These are phyloP conservation scores for Aurifilum marmelostoma DNA, from an alignment of 2,329 filamentous ascomycete species.

Conservation along the genomic window DNA sequence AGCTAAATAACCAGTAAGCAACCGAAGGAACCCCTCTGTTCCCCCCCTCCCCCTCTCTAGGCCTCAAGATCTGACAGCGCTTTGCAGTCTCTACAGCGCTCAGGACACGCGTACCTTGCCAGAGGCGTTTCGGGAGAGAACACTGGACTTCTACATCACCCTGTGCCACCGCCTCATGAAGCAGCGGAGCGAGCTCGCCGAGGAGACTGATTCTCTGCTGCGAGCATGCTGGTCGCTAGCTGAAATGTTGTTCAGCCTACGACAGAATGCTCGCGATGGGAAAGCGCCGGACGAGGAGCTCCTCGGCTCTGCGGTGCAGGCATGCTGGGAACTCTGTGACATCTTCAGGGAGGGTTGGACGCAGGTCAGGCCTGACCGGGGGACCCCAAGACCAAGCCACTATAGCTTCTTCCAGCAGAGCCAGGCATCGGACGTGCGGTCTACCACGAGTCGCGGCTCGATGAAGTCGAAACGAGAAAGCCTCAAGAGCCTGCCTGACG, in stretches of 20 bases:
- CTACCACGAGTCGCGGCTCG: slow-evolving; percentile 51
- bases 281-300: slow-evolving; percentile 79
- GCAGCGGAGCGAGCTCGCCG: slow-evolving; percentile 75
- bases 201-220: slow-evolving; percentile 83
- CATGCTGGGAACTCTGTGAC: slow-evolving; percentile 93
- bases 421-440: slow-evolving; percentile 43
- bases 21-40: too few species aligned
- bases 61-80: slow-evolving; percentile 33
- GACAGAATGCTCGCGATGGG: slow-evolving; percentile 77
- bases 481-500: slow-evolving; percentile 52
- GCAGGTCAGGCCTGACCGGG: slow-evolving; percentile 81
- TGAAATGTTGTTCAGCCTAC: slow-evolving; percentile 89
- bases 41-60: too few species aligned
- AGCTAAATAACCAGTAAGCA: slow-evolving; percentile 84
- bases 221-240: slow-evolving; percentile 87
- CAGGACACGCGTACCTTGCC: slow-evolving; percentile 79
- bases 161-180: slow-evolving; percentile 97
- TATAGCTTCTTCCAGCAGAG: slow-evolving; percentile 66
- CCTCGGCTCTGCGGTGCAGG: slow-evolving; percentile 83
- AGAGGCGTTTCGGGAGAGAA: slow-evolving; percentile 84
- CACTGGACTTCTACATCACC: slow-evolving; percentile 92
- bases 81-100: slow-evolving; percentile 75
- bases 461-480: slow-evolving; percentile 57
- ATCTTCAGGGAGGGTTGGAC: slow-evolving; percentile 93
- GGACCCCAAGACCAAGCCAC: slow-evolving; percentile 82